Conservation (phyloP, 2,329 filamentous ascomycete species). For the Ilyonectria destructans region DNA sequence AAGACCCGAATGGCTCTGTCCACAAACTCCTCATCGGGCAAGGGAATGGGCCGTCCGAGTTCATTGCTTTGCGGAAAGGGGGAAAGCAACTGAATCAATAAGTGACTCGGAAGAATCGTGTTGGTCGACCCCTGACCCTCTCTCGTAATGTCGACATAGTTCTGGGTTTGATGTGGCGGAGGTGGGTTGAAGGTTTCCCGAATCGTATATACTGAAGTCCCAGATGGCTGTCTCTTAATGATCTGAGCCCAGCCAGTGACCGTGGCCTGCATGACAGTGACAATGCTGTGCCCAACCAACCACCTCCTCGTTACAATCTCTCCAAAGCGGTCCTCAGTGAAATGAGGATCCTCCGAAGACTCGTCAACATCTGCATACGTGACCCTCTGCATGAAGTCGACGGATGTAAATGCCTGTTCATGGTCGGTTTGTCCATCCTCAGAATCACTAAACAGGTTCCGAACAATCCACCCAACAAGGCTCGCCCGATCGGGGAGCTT, state of each 20-base stretch:
- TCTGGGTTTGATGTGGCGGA: slow-evolving; percentile 70
- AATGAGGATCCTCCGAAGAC: slow-evolving; percentile 77
- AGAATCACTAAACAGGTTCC: slow-evolving; percentile 85
- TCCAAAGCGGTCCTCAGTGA: slow-evolving; percentile 76
- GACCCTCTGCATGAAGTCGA: slow-evolving; percentile 95
- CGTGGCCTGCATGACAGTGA: slow-evolving; percentile 81
- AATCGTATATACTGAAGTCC: slow-evolving; percentile 73
- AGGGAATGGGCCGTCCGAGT: slow-evolving; percentile 79
- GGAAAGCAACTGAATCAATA: slow-evolving; percentile 79
- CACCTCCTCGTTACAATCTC: slow-evolving; percentile 78
- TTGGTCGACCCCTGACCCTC: slow-evolving; percentile 70
- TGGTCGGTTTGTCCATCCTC: slow-evolving; percentile 83
- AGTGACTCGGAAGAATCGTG: slow-evolving; percentile 80
- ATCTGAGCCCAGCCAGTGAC: slow-evolving; percentile 79
- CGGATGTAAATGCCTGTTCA: slow-evolving; percentile 92
- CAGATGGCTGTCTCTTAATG: slow-evolving; percentile 81
- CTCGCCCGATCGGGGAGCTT: slow-evolving; percentile 87
- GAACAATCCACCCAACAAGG: slow-evolving; percentile 92
- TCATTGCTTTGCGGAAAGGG: slow-evolving; percentile 73
- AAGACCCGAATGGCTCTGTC: slow-evolving; percentile 85
- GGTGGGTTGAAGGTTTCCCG: slow-evolving; percentile 73
- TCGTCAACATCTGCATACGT: slow-evolving; percentile 90
- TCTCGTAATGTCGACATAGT: slow-evolving; percentile 64
- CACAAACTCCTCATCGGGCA: slow-evolving; percentile 80
- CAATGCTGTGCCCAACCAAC: slow-evolving; percentile 81